Percentiles rank a stretch among this genome's conserved stretches.
These are phyloP conservation scores for Xylaria sp. DNA, from an alignment of 2,329 filamentous ascomycete genomes.

Conservation along the genomic window DNA sequence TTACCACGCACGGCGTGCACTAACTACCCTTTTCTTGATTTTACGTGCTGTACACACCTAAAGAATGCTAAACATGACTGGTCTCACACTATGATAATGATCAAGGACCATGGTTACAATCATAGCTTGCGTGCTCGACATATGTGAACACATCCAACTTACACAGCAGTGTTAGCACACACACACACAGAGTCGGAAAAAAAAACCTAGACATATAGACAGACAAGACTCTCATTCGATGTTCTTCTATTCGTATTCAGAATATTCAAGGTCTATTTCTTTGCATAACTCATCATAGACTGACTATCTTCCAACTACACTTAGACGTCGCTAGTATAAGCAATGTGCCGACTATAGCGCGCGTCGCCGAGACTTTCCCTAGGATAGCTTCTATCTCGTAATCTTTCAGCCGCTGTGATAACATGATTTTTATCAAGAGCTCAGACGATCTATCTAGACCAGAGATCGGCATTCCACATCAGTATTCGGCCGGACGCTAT, in stretches of 20 bases:
- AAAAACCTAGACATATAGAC: not conserved
- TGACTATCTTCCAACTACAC: not conserved
- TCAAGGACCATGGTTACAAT: not conserved
- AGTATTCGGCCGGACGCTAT: not conserved
- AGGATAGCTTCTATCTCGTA: not conserved
- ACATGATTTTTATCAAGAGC: not conserved
- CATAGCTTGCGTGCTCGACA: not conserved
- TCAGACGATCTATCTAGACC: conserved; percentile 3
- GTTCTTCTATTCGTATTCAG: not conserved
- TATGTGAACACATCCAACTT: not conserved
- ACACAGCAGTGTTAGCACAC: not conserved
- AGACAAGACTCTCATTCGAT: not conserved
- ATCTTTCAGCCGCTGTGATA: not conserved
- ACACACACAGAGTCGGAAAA: not conserved
- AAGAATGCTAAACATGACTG: not conserved
- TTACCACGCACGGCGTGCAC: no score
- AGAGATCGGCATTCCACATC: not conserved
- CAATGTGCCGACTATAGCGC: not conserved
- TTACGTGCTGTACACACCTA: not conserved
- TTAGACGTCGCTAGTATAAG: not conserved
- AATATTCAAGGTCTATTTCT: conserved; percentile 9
- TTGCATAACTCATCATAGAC: not conserved
- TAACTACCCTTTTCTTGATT: no score
- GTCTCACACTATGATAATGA: not conserved
- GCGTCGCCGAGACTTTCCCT: not conserved